phyloP scores from a whole-genome alignment of 2,329 filamentous ascomycete genomes.

The Sporothrix mexicana region DNA sequence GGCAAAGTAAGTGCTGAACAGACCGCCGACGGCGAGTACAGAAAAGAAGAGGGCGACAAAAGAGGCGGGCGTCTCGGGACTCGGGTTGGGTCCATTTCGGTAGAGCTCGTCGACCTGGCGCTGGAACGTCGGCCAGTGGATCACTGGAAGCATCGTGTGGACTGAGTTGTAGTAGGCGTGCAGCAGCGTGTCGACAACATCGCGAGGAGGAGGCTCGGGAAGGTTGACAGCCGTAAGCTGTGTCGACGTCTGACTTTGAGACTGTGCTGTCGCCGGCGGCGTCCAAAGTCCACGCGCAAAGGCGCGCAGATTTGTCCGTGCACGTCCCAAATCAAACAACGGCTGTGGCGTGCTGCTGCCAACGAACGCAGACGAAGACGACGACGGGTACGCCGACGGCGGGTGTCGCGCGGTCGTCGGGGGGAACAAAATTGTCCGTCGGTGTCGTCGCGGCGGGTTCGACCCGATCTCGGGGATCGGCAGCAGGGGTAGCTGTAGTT shows the following conservation, averaged over 20 bases:
- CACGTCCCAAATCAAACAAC: constrained; percentile 72
- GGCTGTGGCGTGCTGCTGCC: constrained; percentile 45
- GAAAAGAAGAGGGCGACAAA: constrained; percentile 84
- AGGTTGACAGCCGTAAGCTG: constrained; percentile 46
- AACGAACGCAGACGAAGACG: not conserved
- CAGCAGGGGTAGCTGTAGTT: constrained; percentile 28
- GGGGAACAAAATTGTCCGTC: constrained; percentile 38
- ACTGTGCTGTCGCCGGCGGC: constrained; percentile 55
- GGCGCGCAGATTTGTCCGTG: constrained; percentile 73
- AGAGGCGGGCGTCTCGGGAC: constrained; percentile 48
- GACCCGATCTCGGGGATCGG: constrained; percentile 68
- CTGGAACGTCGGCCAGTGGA: constrained; percentile 87
- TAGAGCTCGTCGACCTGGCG: constrained; percentile 79
- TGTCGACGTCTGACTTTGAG: not conserved
- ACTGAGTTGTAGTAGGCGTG: constrained; percentile 76
- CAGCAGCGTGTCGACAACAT: constrained; percentile 73
- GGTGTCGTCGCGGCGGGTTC: constrained; percentile 67
- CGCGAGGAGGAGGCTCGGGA: constrained; percentile 72
- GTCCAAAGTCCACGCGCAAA: constrained; percentile 82
- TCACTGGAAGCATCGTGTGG: constrained; percentile 80
- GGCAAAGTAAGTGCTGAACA: constrained; percentile 72
- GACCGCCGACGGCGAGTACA: constrained; percentile 79
- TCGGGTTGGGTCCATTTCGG: constrained; percentile 26
- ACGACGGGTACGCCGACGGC: not conserved
- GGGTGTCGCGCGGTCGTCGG: not conserved